Evolutionary conservation across 495 filamentous ascomycete genomes (phyloP).

Genomic region (Clavariopsis aquatica): DNA sequence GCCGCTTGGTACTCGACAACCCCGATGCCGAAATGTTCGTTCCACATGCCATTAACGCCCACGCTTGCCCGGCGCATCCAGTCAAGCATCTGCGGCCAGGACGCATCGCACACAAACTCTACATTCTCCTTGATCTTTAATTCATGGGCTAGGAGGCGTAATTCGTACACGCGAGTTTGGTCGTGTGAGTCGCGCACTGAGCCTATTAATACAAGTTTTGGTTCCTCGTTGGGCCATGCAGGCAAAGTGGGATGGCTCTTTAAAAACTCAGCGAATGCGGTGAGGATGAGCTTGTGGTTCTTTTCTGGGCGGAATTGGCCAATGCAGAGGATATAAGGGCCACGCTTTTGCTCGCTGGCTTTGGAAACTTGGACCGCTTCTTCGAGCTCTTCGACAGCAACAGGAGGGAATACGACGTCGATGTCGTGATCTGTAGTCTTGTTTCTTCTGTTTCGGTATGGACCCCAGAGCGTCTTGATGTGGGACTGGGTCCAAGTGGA

Average conservation of each 20-base stretch:
- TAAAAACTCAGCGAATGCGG: conserved; percentile 64
- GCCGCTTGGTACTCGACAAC: conserved; percentile 98
- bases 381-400: conserved; percentile 80
- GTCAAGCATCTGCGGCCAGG: conserved; percentile 79
- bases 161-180: conserved; percentile 84
- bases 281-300: conserved; percentile 82
- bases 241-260: conserved; percentile 14
- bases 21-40: conserved; percentile 98
- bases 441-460: conserved; percentile 45
- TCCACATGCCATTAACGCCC: conserved; percentile 98
- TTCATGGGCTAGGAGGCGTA: conserved; percentile 85
- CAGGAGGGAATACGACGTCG: conserved; percentile 84
- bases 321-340: conserved; percentile 80
- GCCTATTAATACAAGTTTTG: conserved; percentile 79
- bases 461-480: conserved; percentile 79
- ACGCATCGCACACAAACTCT: conserved; percentile 83
- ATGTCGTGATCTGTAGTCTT: conserved; percentile 51
- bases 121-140: conserved; percentile 79
- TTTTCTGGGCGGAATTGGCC: conserved; percentile 98
- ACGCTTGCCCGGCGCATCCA: conserved; percentile 73
- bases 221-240: conserved; percentile 32
- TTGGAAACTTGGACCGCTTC: conserved; percentile 66
- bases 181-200: conserved; percentile 83
- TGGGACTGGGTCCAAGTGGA: conserved; percentile 90
- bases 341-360: conserved; percentile 64